Base-by-base conservation (phyloP, 179 eudicot species). In the Vitellaria paradoxa region DNA sequence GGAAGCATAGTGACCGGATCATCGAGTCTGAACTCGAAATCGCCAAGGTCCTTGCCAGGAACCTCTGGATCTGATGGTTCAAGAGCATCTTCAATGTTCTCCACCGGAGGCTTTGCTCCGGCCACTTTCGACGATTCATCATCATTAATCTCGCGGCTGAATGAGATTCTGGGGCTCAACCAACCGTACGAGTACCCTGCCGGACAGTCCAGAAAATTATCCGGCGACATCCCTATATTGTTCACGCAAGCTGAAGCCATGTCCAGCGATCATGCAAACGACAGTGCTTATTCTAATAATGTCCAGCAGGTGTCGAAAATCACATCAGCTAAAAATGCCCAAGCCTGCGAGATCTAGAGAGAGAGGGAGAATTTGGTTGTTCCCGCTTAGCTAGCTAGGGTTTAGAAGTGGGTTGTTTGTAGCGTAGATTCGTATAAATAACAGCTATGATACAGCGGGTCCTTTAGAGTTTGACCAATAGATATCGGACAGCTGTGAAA, bases 221-320 rank as follows among this genome's bases (percentile, higher is more conserved):
- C 91, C 76, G 90, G 87, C 70, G 91, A 77, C 79, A 86, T 42
- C n/a, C 84, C 82, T 77, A 89, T 83, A 67, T 84, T 85, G 80
- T 91, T 91, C 1, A 94, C 88, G 67, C 97, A 94, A 17, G 97
- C 96, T 0, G 98, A 94, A 56, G 96, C 97, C 98, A 94, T 94
- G 66, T 77, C 53, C 76, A 49, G 76, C 63, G 50, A 77, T 68
- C 69, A 67, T 67, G 73, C 65, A 68, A 52, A 60, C 21, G 78
- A 59, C 17, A 67, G 66, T 17, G 79, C 86, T n/a, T 76, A 89
- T 85, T 88, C 91, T 80, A 86, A 68, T 13, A 24, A 70, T 50
- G 62, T 46, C 2, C 62, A 70, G 7, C 45, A 26, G 57, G n/a
- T 49, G 37, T 23, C n/a, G 50, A 70, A 73, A 59, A 40, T 73